These are phyloP conservation scores for Triticum timopheevii DNA, from an alignment of 176 grass and related monocot genomes.

Conservation along the genomic window DNA sequence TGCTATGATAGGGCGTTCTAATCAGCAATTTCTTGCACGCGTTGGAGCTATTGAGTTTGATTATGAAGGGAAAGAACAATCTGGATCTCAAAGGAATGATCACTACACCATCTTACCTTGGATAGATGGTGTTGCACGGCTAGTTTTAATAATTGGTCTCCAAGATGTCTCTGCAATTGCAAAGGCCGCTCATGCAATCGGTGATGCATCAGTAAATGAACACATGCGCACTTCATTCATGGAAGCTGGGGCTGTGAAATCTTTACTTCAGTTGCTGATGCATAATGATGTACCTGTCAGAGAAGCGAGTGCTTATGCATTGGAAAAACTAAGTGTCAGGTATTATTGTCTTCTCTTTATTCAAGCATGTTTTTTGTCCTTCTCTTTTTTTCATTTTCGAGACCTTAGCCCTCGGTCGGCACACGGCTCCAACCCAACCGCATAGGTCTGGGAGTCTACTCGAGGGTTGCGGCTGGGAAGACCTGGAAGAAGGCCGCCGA, in stretches of 20 bases:
- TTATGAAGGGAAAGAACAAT: conserved; percentile 47
- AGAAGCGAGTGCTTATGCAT: conserved; percentile 52
- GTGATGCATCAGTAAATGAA: conserved; percentile 65
- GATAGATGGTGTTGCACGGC: conserved; percentile 63
- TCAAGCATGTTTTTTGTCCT: not conserved
- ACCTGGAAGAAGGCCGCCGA: no score
- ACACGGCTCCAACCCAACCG: no score
- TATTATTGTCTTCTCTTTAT: conserved; percentile 17
- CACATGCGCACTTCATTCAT: conserved; percentile 61
- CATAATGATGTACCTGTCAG: conserved; percentile 44
- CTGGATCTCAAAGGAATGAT: conserved; percentile 39
- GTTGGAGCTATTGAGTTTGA: conserved; percentile 73
- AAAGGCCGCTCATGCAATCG: conserved; percentile 58
- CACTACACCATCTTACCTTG: conserved; percentile 68
- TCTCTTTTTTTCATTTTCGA: no score
- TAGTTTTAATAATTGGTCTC: conserved; percentile 74
- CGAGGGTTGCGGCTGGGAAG: no score
- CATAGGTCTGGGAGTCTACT: no score
- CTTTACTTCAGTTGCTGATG: conserved; percentile 59
- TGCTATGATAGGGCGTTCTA: conserved; percentile 73
- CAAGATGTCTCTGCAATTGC: conserved; percentile 60
- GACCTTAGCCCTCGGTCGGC: no score
- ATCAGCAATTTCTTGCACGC: conserved; percentile 71
- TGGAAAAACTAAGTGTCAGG: conserved; percentile 66
- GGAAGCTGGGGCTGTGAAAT: conserved; percentile 62